phyloP scores from a whole-genome alignment of 352 stramenopile species.

The Blastocystis sp. region DNA sequence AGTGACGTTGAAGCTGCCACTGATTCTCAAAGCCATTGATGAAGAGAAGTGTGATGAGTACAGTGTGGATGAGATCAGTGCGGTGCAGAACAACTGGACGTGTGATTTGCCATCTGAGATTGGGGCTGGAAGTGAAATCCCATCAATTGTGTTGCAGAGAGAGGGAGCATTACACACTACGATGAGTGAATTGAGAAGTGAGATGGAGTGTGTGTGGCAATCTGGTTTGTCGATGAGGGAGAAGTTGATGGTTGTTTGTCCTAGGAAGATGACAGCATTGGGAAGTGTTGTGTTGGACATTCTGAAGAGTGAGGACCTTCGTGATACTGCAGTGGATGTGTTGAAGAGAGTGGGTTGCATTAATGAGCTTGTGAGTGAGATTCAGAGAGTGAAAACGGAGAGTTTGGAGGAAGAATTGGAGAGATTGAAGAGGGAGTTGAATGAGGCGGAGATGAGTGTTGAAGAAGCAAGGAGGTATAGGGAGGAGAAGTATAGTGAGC shows the following conservation, averaged over 20 bases:
- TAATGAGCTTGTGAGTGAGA: neutral
- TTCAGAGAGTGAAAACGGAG: neutral
- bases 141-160: neutral
- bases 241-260: constrained; percentile 1
- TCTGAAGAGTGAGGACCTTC: neutral
- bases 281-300: constrained; percentile 20
- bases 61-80: too few relatives aligned
- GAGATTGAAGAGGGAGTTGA: too few relatives aligned
- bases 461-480: too few relatives aligned
- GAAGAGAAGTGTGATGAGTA: too few relatives aligned
- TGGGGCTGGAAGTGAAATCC: neutral
- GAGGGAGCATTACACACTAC: neutral
- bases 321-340: neutral
- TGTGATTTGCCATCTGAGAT: constrained; percentile 7
- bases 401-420: too few relatives aligned
- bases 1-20: too few relatives aligned
- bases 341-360: neutral
- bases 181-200: neutral
- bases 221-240: neutral
- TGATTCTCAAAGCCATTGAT: too few relatives aligned
- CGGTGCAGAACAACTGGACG: neutral
- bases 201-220: neutral
- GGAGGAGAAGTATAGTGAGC: too few relatives aligned
- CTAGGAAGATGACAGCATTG: neutral
- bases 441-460: too few relatives aligned